Evolutionary conservation across 176 grass and related monocot genomes (phyloP).

Genomic region (Zizania latifolia): DNA sequence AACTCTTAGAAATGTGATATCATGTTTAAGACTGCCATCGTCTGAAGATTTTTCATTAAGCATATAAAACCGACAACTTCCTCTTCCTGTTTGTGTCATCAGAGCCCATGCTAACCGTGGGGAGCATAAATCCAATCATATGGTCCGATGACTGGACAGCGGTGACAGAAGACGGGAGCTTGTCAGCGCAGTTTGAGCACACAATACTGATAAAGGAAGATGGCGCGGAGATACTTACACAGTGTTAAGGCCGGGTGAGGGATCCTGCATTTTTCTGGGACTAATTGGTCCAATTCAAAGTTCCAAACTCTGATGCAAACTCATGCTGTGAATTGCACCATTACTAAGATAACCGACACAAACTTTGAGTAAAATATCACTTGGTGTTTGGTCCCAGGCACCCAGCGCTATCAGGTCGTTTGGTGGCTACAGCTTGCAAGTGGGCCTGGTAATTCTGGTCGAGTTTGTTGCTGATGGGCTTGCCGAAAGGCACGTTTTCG

Average conservation of each 20-base stretch:
- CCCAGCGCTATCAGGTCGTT: not conserved
- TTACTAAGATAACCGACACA: not conserved
- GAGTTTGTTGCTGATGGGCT: slow-evolving; percentile 19
- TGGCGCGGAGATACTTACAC: slow-evolving; percentile 72
- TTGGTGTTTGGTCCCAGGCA: slow-evolving; percentile 7
- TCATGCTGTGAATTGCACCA: not conserved
- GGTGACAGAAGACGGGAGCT: slow-evolving; percentile 75
- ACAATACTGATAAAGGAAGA: slow-evolving; percentile 71
- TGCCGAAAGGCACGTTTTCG: slow-evolving; percentile 27
- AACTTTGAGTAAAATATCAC: not conserved
- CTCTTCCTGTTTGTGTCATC: not conserved
- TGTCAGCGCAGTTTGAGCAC: slow-evolving; percentile 92
- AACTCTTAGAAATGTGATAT: not conserved
- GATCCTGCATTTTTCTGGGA: slow-evolving; percentile 7
- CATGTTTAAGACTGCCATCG: not conserved
- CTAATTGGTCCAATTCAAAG: not conserved
- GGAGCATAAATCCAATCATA: slow-evolving; percentile 64
- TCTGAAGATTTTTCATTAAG: not conserved
- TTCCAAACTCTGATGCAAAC: not conserved
- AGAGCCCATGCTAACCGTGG: slow-evolving; percentile 93
- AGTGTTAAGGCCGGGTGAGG: slow-evolving; percentile 28
- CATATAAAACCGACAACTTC: slow-evolving; percentile 13
- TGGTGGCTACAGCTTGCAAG: not conserved
- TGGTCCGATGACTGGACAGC: slow-evolving; percentile 92
- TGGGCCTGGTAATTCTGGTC: slow-evolving; percentile 1